Evolutionary conservation across 2,329 filamentous ascomycete species (phyloP).

Genomic region (Alternaria burnsii): DNA sequence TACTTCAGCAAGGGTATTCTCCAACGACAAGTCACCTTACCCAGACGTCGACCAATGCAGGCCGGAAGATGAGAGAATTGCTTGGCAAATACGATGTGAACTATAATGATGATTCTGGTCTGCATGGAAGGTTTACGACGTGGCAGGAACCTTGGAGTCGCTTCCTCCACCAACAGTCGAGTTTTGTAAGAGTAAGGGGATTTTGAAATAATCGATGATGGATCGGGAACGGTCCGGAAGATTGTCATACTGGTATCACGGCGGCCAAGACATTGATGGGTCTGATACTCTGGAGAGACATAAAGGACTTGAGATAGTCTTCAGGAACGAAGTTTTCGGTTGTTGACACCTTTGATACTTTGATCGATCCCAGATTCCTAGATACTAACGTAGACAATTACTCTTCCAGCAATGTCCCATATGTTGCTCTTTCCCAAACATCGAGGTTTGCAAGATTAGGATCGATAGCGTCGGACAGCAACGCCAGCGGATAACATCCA

Average conservation of each 20-base stretch:
- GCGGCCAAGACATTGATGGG: background rate
- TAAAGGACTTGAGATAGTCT: background rate
- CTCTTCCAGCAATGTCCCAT: too few relatives aligned
- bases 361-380: too few relatives aligned
- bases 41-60: background rate
- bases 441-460: too few relatives aligned
- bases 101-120: background rate
- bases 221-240: fast-evolving
- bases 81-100: background rate
- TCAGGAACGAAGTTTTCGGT: too few relatives aligned
- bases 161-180: background rate
- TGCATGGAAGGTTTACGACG: background rate
- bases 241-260: background rate
- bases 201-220: background rate
- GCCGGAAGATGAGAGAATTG: background rate
- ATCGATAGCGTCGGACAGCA: too few relatives aligned
- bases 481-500: fast-evolving
- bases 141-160: background rate
- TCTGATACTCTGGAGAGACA: background rate
- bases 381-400: too few relatives aligned
- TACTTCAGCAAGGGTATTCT: background rate
- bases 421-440: too few relatives aligned
- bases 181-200: background rate
- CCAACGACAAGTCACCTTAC: background rate
- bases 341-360: too few relatives aligned